Percentiles rank a stretch among this genome's conserved stretches.
phyloP scores from a whole-genome alignment of 306 rosid species.

The Sicyos baderoa region DNA sequence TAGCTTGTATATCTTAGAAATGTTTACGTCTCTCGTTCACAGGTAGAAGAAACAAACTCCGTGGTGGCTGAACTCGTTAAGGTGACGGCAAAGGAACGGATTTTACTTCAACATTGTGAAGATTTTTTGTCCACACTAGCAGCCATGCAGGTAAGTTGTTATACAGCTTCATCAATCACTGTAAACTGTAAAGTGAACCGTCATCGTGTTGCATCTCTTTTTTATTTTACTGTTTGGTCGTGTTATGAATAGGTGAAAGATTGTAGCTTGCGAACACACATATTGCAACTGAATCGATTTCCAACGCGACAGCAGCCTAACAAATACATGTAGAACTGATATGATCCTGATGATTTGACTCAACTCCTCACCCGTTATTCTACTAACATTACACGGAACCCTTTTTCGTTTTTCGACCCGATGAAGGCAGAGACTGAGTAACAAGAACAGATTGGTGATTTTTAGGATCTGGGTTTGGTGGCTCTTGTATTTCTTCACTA shows the following conservation, averaged over 20 bases:
- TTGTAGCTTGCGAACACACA: constrained; percentile 25
- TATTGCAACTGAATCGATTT: constrained; percentile 31
- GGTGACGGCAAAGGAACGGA: constrained; percentile 24
- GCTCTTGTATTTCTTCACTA: constrained; percentile 38
- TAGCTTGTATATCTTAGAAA: not conserved
- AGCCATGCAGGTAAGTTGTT: constrained; percentile 20
- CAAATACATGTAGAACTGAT: constrained; percentile 22
- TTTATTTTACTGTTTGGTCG: not conserved
- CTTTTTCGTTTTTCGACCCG: constrained; percentile 37
- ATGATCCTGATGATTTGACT: constrained; percentile 20
- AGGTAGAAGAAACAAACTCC: constrained; percentile 27
- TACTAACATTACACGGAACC: constrained; percentile 41
- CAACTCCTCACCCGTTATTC: constrained; percentile 24
- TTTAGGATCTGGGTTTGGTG: constrained; percentile 51
- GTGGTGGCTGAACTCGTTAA: constrained; percentile 25
- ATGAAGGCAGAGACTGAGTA: constrained; percentile 58
- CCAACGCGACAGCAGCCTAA: constrained; percentile 52
- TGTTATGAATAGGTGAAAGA: constrained; percentile 28
- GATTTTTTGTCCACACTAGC: constrained; percentile 23
- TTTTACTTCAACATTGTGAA: constrained; percentile 21
- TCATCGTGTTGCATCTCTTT: not conserved
- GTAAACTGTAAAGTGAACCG: not conserved
- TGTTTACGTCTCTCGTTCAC: not conserved
- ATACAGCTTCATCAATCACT: not conserved
- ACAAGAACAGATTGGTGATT: constrained; percentile 48